Evolutionary conservation across 2,329 filamentous ascomycete genomes (phyloP).

Genomic region (Fusarium subglutinans): DNA sequence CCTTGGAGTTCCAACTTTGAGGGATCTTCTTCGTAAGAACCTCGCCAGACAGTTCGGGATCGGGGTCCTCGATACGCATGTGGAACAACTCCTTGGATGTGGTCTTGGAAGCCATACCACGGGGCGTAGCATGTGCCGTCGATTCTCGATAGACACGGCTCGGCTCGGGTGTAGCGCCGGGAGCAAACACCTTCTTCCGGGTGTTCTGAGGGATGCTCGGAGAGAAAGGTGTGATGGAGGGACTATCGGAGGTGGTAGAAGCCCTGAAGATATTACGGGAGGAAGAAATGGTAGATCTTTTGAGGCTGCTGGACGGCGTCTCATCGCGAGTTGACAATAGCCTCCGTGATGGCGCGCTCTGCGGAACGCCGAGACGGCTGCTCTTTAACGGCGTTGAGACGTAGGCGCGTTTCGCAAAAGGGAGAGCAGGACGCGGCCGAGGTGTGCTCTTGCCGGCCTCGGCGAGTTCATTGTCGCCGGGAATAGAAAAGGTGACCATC

Average conservation of each 20-base stretch:
- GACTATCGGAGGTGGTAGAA: conserved; percentile 49
- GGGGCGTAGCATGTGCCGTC: conserved; percentile 57
- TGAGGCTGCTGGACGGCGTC: conserved; percentile 48
- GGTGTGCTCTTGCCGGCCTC: conserved; percentile 49
- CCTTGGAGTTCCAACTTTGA: conserved; percentile 59
- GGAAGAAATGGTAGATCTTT: conserved; percentile 48
- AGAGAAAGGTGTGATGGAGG: conserved; percentile 52
- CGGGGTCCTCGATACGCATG: conserved; percentile 68
- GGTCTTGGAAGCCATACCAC: conserved; percentile 60
- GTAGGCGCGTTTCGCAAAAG: conserved; percentile 56
- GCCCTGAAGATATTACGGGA: conserved; percentile 55
- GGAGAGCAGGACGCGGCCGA: conserved; percentile 52
- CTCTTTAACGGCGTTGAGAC: conserved; percentile 50
- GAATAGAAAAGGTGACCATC: conserved; percentile 54
- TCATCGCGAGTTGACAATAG: conserved; percentile 49
- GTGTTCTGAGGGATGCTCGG: conserved; percentile 57
- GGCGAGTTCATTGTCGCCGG: conserved; percentile 48
- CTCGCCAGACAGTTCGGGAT: conserved; percentile 65
- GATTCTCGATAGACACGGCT: conserved; percentile 55
- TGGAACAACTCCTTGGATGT: conserved; percentile 63
- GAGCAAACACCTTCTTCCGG: conserved; percentile 59
- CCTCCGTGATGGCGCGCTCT: conserved; percentile 50
- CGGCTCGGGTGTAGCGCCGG: conserved; percentile 55
- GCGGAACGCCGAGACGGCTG: conserved; percentile 52
- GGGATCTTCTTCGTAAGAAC: conserved; percentile 63